These are phyloP conservation scores for Schoenoplectus tabernaemontani DNA, from an alignment of 202 grass and related monocot species.

Conservation along the genomic window DNA sequence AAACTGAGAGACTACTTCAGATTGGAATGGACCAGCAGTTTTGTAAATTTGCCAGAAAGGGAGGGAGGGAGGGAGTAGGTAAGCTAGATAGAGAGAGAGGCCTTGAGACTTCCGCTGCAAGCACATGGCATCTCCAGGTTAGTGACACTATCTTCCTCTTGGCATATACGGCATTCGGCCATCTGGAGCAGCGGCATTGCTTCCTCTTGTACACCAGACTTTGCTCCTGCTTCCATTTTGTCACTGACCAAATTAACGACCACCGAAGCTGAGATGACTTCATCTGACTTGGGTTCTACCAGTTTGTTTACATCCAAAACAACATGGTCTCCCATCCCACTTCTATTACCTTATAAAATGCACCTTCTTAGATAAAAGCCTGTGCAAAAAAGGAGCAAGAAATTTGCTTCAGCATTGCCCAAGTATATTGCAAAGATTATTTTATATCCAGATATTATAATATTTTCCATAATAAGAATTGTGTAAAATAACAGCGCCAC, in stretches of 20 bases:
- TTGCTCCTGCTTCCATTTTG: constrained; percentile 27
- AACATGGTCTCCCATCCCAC: constrained; percentile 71
- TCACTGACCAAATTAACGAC: constrained; percentile 24
- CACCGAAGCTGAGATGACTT: not conserved
- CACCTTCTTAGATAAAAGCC: not conserved
- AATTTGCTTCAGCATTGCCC: not conserved
- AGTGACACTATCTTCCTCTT: constrained; percentile 75
- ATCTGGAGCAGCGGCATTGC: constrained; percentile 61
- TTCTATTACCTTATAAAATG: not conserved
- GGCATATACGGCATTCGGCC: constrained; percentile 78
- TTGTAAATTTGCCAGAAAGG: not conserved
- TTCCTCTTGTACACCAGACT: constrained; percentile 12
- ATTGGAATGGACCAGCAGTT: not conserved
- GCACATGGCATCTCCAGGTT: constrained; percentile 78
- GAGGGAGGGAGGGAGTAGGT: not conserved
- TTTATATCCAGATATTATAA: not conserved
- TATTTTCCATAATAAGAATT: not conserved
- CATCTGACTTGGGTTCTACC: constrained; percentile 23
- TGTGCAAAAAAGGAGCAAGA: not conserved
- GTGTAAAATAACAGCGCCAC: not conserved
- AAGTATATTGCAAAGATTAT: not conserved
- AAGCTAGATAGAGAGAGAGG: constrained; percentile 7
- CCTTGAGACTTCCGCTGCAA: constrained; percentile 84
- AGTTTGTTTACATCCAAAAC: constrained; percentile 56
- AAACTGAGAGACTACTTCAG: not conserved